Evolutionary conservation across 352 stramenopile species (phyloP).

Genomic region (Globisporangium irregulare): DNA sequence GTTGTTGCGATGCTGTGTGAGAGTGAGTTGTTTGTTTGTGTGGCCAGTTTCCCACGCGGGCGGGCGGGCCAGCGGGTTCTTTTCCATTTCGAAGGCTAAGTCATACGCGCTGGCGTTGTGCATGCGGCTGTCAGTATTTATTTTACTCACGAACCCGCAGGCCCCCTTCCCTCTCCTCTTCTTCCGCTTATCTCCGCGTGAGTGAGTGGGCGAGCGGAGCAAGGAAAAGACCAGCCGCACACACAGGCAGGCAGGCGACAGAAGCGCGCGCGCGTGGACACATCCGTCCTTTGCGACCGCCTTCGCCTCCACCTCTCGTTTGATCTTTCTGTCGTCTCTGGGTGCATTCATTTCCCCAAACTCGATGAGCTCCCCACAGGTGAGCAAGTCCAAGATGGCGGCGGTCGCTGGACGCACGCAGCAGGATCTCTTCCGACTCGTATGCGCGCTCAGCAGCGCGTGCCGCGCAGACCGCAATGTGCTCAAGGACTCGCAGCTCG

Average conservation of each 20-base stretch:
- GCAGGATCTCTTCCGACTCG: conserved; percentile 41
- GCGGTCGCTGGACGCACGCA: conserved; percentile 12
- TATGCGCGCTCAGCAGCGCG: conserved; percentile 54
- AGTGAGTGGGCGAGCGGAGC: conserved; percentile 1
- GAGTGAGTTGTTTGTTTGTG: not conserved
- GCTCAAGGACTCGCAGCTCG: conserved; percentile 61
- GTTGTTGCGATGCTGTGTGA: conserved; percentile 7
- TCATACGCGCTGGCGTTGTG: not conserved
- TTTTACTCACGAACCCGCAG: conserved; percentile 29
- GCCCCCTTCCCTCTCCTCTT: conserved; percentile 2
- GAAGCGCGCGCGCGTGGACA: not conserved
- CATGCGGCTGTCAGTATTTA: conserved; percentile 31
- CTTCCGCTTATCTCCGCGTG: not conserved
- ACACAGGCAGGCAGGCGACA: conserved; percentile 7
- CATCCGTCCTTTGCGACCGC: conserved; percentile 5
- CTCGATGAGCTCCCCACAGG: not conserved
- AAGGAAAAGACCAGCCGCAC: conserved; percentile 1
- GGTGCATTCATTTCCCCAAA: conserved; percentile 3
- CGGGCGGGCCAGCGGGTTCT: not conserved
- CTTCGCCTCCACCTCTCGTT: not conserved
- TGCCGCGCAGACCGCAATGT: conserved; percentile 60
- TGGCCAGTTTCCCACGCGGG: conserved; percentile 11
- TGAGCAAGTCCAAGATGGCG: conserved; percentile 6
- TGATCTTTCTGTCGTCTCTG: not conserved
- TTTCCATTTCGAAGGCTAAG: conserved; percentile 10